phyloP scores from a whole-genome alignment of 2,329 filamentous ascomycete genomes.

The Fusarium camptoceras region DNA sequence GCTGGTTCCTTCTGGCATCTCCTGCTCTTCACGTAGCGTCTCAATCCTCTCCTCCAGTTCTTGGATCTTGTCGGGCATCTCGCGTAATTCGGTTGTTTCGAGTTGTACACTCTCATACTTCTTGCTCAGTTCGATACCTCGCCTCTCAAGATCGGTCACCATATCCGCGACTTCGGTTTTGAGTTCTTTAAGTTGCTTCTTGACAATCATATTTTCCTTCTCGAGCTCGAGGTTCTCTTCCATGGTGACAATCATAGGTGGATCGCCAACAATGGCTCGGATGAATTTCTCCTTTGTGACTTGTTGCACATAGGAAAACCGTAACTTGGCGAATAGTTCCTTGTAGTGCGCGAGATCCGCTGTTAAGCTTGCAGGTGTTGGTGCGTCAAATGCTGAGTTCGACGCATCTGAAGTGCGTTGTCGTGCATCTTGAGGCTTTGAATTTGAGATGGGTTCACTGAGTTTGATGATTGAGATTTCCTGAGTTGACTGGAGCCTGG shows the following conservation, averaged over 20 bases:
- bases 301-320: conserved; percentile 97
- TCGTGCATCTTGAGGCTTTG: conserved; percentile 53
- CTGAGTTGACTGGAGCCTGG: conserved; percentile 66
- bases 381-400: conserved; percentile 70
- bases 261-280: conserved; percentile 89
- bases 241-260: conserved; percentile 84
- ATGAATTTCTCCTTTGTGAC: conserved; percentile 99
- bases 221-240: conserved; percentile 86
- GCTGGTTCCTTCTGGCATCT: conserved; percentile 48
- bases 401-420: conserved; percentile 80
- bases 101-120: conserved; percentile 64
- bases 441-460: conserved; percentile 76
- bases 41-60: conserved; percentile 62
- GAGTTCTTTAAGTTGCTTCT: conserved; percentile 80
- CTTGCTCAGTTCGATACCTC: conserved; percentile 67
- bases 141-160: conserved; percentile 76
- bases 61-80: conserved; percentile 63
- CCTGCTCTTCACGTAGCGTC: conserved; percentile 57
- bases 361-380: conserved; percentile 80
- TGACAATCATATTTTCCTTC: conserved; percentile 73
- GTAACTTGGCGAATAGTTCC: conserved; percentile 94
- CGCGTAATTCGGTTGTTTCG: conserved; percentile 61
- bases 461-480: conserved; percentile 81
- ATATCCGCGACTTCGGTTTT: conserved; percentile 83
- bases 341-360: conserved; percentile 91